Evolutionary conservation across 2,329 filamentous ascomycete species (phyloP).

Genomic region (Pyrenochaeta sp.): DNA sequence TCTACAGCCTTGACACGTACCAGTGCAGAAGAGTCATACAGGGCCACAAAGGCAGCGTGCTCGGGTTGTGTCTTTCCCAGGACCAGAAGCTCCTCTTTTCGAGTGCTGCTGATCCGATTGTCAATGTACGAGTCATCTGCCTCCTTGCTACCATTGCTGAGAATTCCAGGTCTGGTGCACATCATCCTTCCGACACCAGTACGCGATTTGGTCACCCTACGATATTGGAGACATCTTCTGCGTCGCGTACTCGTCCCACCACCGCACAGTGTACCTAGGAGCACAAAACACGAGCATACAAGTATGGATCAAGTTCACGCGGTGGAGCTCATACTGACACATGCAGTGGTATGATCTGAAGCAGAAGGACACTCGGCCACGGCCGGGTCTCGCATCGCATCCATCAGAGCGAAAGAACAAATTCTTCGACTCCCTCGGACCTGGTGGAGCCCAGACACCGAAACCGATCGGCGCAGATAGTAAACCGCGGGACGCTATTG

Average conservation of each 20-base stretch:
- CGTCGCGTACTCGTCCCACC: constrained; percentile 81
- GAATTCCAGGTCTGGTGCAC: constrained; percentile 77
- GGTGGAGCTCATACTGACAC: constrained; percentile 10
- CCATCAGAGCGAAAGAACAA: constrained; percentile 80
- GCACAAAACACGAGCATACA: constrained; percentile 89
- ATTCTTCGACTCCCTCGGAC: constrained; percentile 91
- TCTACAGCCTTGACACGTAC: constrained; percentile 90
- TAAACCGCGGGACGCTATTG: constrained; percentile 57
- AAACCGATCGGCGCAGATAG: constrained; percentile 67
- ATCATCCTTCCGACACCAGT: constrained; percentile 74
- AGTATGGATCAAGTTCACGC: constrained; percentile 41
- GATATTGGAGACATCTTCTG: constrained; percentile 97
- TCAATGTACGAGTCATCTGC: constrained; percentile 67
- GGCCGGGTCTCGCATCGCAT: constrained; percentile 71
- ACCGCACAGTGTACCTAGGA: constrained; percentile 87
- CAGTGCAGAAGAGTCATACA: constrained; percentile 80
- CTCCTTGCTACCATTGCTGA: constrained; percentile 11
- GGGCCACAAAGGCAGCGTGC: constrained; percentile 89
- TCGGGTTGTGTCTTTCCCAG: constrained; percentile 81
- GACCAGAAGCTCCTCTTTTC: constrained; percentile 84
- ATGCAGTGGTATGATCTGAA: constrained; percentile 79
- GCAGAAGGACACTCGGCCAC: constrained; percentile 66
- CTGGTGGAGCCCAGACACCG: constrained; percentile 81
- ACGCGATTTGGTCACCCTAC: constrained; percentile 91
- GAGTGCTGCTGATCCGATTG: constrained; percentile 88